These are phyloP conservation scores for Turnera subulata DNA, from an alignment of 345 rosid genomes.

Conservation along the genomic window DNA sequence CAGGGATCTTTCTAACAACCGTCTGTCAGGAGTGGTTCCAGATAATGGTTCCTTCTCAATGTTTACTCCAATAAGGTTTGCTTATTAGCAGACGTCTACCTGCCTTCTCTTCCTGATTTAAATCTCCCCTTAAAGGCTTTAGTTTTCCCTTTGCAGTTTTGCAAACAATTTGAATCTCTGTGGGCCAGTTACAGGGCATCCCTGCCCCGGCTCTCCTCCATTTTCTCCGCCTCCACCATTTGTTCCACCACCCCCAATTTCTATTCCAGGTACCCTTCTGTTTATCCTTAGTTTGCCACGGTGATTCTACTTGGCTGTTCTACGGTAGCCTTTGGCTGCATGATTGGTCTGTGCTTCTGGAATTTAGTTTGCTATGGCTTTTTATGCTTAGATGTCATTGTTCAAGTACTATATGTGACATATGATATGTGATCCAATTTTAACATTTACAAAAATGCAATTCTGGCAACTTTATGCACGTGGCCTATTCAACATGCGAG, in stretches of 20 bases:
- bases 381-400: no score
- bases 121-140: not conserved
- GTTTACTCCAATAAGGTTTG: slow-evolving; percentile 96
- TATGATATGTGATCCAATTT: no score
- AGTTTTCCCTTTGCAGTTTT: slow-evolving; percentile 40
- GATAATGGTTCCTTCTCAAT: slow-evolving; percentile 98
- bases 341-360: no score
- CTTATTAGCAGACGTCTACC: slow-evolving; percentile 6
- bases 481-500: no score
- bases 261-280: slow-evolving; percentile 39
- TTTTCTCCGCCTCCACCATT: slow-evolving; percentile 71
- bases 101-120: not conserved
- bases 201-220: slow-evolving; percentile 52
- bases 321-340: no score
- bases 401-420: no score
- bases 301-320: no score
- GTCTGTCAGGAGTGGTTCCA: slow-evolving; percentile 87
- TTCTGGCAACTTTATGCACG: no score
- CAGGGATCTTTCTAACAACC: slow-evolving; percentile 96
- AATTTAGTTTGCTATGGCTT: no score
- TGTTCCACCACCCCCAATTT: slow-evolving; percentile 73
- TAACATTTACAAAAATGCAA: no score
- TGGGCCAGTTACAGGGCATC: slow-evolving; percentile 94
- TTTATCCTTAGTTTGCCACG: no score
- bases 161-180: slow-evolving; percentile 89